Conservation (phyloP, 108 stramenopile species). For the Cyclotella choctawhatcheeana region DNA sequence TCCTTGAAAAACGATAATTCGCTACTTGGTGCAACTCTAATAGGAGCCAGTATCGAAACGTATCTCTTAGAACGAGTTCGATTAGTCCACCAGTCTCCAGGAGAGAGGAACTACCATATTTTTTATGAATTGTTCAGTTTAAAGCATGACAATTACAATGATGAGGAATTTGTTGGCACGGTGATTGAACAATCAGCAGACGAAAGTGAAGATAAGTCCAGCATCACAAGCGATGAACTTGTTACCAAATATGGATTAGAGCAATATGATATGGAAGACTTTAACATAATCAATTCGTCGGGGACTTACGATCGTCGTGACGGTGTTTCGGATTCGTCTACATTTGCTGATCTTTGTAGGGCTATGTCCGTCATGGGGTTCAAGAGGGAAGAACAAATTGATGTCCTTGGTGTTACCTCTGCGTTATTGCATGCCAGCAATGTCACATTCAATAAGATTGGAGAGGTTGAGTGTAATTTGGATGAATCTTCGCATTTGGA, state of each 20-base stretch:
- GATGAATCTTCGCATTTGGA: conserved; percentile 53
- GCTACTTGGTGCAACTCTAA: conserved; percentile 43
- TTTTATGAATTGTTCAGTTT: conserved; percentile 83
- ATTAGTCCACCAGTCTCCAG: conserved; percentile 74
- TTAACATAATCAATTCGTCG: conserved; percentile 49
- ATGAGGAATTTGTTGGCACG: too few species aligned
- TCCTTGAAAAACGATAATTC: background rate
- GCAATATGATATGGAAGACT: conserved; percentile 49
- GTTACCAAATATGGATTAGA: conserved; percentile 60
- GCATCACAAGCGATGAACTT: too few species aligned
- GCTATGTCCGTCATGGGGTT: conserved; percentile 68
- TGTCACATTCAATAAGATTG: conserved; percentile 58
- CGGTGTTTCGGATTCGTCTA: conserved; percentile 56
- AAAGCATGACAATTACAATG: conserved; percentile 57
- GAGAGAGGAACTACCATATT: conserved; percentile 94
- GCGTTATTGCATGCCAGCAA: conserved; percentile 69
- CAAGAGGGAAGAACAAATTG: conserved; percentile 35
- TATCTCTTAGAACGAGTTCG: conserved; percentile 91
- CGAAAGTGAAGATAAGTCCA: too few species aligned
- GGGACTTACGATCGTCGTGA: conserved; percentile 68
- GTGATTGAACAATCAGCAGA: conserved; percentile 61
- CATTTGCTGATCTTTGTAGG: conserved; percentile 44
- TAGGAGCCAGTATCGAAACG: conserved; percentile 79
- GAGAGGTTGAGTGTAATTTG: conserved; percentile 57
- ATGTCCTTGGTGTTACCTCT: conserved; percentile 54